Percentiles rank a stretch among this genome's conserved stretches.
Conservation (phyloP, 1,139 yeast species). For the Debaryomyces nepalensis region DNA sequence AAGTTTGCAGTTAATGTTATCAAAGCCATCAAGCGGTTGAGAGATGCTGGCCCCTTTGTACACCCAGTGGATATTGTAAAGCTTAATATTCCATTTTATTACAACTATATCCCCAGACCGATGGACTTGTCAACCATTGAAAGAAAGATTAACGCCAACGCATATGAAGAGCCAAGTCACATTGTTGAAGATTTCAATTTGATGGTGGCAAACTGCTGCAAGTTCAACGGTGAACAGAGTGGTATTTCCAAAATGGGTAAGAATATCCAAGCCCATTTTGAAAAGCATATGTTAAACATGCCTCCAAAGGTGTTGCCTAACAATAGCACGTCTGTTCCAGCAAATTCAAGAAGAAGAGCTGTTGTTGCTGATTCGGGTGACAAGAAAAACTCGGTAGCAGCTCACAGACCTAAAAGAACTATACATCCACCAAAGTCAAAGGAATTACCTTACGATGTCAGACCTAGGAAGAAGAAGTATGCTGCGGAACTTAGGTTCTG, state of each 20-base stretch:
- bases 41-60: slow-evolving; percentile 90
- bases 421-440: slow-evolving; percentile 96
- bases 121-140: slow-evolving; percentile 96
- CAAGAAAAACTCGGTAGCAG: slow-evolving; percentile 48
- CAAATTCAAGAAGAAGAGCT: slow-evolving; percentile 55
- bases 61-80: slow-evolving; percentile 90
- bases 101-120: slow-evolving; percentile 80
- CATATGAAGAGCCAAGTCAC: slow-evolving; percentile 71
- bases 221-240: slow-evolving; percentile 84
- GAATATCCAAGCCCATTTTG: slow-evolving; percentile 88
- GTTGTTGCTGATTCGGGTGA: slow-evolving; percentile 58
- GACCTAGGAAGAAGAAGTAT: slow-evolving; percentile 90
- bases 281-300: slow-evolving; percentile 89
- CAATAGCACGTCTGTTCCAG: slow-evolving; percentile 52
- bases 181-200: slow-evolving; percentile 81
- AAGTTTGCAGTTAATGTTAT: slow-evolving; percentile 70
- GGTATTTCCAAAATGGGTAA: slow-evolving; percentile 90
- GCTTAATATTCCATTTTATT: slow-evolving; percentile 88
- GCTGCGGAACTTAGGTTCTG: slow-evolving; percentile 91
- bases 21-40: slow-evolving; percentile 83
- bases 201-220: slow-evolving; percentile 80
- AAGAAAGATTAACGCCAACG: slow-evolving; percentile 67
- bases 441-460: slow-evolving; percentile 86
- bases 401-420: slow-evolving; percentile 85
- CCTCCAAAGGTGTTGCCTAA: slow-evolving; percentile 74